These are phyloP conservation scores for Dactylonectria macrodidyma DNA, from an alignment of 2,329 filamentous ascomycete species.

Conservation along the genomic window DNA sequence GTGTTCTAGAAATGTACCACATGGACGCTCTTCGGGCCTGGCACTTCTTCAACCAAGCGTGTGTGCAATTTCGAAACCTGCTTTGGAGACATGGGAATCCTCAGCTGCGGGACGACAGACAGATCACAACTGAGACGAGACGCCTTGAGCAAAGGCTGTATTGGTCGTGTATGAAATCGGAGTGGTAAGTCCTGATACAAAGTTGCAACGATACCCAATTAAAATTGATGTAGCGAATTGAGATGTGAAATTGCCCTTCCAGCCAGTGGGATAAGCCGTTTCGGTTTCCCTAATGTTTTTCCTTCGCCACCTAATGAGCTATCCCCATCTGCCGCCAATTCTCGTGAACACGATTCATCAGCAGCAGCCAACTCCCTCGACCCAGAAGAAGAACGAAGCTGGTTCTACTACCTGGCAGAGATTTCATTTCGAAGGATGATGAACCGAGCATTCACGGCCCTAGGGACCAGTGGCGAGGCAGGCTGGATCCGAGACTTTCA, in stretches of 20 bases:
- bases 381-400: slow-evolving; percentile 52
- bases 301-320: slow-evolving; percentile 44
- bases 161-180: slow-evolving; percentile 61
- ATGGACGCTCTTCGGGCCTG: slow-evolving; percentile 54
- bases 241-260: slow-evolving; percentile 57
- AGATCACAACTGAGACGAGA: slow-evolving; percentile 35
- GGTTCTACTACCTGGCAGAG: slow-evolving; percentile 62
- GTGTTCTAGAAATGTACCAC: slow-evolving; percentile 58
- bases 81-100: slow-evolving; percentile 48
- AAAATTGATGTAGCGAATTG: slow-evolving; percentile 47
- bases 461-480: slow-evolving; percentile 38
- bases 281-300: slow-evolving; percentile 52
- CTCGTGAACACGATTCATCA: background rate
- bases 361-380: background rate
- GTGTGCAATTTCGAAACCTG: slow-evolving; percentile 49
- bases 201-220: background rate
- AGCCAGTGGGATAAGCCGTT: slow-evolving; percentile 52
- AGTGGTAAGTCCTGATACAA: slow-evolving; percentile 38
- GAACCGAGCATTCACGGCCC: slow-evolving; percentile 56
- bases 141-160: slow-evolving; percentile 58
- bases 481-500: slow-evolving; percentile 35
- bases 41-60: slow-evolving; percentile 51
- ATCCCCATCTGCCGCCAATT: slow-evolving; percentile 6
- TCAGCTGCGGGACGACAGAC: background rate
- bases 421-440: slow-evolving; percentile 58